Percentiles rank a stretch among this genome's conserved stretches.
Evolutionary conservation across 192 early-diverging fungal species (phyloP).

Genomic region (Umbelopsis vinacea): DNA sequence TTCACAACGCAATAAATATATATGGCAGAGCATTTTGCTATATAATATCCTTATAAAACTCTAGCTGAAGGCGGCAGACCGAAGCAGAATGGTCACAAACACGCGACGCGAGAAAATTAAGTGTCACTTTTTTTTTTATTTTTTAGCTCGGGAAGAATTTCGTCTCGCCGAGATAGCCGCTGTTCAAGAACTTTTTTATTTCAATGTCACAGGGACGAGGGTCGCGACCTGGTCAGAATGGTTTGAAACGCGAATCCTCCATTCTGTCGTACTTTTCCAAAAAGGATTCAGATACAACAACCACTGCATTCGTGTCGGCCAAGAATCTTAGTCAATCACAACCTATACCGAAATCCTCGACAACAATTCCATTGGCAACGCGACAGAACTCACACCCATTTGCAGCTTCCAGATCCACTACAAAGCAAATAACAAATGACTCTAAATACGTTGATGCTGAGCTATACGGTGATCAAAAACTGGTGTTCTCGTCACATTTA

Average conservation of each 20-base stretch:
- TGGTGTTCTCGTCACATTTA: background rate
- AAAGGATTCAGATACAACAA: background rate
- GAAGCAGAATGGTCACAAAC: too few species aligned
- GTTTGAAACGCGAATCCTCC: background rate
- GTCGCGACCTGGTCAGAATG: background rate
- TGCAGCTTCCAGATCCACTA: background rate
- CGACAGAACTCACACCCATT: background rate
- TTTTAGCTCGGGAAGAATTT: too few species aligned
- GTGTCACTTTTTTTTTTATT: too few species aligned
- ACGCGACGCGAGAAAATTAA: background rate
- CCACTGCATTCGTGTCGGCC: background rate
- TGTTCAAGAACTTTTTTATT: background rate
- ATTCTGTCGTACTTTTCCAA: slow-evolving; percentile 7
- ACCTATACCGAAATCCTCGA: background rate
- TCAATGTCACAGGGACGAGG: background rate
- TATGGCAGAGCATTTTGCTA: too few species aligned
- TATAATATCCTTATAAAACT: too few species aligned
- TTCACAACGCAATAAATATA: too few species aligned
- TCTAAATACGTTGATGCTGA: background rate
- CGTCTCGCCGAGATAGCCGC: background rate
- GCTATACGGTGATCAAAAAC: background rate
- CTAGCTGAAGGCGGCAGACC: too few species aligned
- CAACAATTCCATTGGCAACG: too few species aligned
- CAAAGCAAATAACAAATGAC: slow-evolving; percentile 3
- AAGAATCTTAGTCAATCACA: background rate